Evolutionary conservation across 225 moss, liverwort and hornwort species (phyloP).

Genomic region (Climacium dendroides): DNA sequence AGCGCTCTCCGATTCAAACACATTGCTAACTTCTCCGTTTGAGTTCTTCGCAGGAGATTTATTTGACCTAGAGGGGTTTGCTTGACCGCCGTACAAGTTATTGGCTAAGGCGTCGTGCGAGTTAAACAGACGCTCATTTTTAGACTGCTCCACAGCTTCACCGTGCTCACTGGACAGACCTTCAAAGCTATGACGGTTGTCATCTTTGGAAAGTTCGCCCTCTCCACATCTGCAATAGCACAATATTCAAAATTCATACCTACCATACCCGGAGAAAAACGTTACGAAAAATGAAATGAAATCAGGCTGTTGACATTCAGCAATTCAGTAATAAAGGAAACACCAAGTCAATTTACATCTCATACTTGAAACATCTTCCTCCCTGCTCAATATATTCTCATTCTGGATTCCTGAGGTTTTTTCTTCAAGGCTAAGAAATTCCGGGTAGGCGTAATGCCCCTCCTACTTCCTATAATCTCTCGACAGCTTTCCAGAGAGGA

Average conservation of each 20-base stretch:
- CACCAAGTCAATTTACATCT: neutral
- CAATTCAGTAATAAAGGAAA: neutral
- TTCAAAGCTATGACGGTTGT: constrained; percentile 3
- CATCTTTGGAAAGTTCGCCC: neutral
- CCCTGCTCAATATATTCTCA: neutral
- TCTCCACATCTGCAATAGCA: constrained; percentile 19
- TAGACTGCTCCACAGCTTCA: constrained; percentile 8
- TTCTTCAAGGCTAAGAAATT: neutral
- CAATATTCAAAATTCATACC: neutral
- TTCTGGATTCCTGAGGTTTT: neutral
- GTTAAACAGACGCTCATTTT: constrained; percentile 27
- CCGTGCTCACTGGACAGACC: neutral
- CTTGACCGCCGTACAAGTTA: neutral
- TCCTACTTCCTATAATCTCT: neutral
- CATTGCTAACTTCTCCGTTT: neutral
- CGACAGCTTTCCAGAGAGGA: neutral
- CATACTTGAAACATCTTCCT: neutral
- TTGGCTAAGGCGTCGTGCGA: neutral
- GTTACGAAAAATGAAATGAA: neutral
- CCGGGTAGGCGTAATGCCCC: neutral
- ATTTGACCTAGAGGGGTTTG: neutral
- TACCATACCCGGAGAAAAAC: neutral
- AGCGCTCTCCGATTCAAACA: constrained; percentile 25
- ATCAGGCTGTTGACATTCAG: neutral
- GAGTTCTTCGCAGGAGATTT: neutral